Conservation (phyloP, 495 filamentous ascomycete genomes). For the Penicillium cinerascens region DNA sequence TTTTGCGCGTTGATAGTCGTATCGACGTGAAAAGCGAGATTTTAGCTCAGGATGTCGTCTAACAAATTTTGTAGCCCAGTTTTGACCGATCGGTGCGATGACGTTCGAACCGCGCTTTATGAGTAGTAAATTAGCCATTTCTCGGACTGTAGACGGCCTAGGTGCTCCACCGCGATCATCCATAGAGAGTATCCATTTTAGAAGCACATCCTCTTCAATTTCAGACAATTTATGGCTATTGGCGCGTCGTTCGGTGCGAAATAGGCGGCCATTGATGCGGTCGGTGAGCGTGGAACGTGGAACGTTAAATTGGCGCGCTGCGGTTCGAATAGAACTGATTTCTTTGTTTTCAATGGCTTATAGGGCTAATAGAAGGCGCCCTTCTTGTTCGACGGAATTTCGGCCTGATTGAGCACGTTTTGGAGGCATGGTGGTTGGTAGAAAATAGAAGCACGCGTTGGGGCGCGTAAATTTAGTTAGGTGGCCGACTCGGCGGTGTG, state of each 20-base stretch:
- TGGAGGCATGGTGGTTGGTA: too few relatives aligned
- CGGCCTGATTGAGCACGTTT: too few relatives aligned
- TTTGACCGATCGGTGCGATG: background rate
- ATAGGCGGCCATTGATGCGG: background rate
- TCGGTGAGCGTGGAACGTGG: background rate
- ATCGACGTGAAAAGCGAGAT: background rate
- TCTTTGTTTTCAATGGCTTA: conserved; percentile 4
- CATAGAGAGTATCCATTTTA: background rate
- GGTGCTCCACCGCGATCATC: conserved; percentile 5
- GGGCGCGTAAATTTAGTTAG: too few relatives aligned
- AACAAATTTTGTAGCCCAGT: background rate
- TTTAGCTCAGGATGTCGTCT: background rate
- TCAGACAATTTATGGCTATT: background rate
- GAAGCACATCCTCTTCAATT: conserved; percentile 2
- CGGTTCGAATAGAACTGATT: background rate
- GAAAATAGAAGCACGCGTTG: too few relatives aligned
- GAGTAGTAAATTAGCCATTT: conserved; percentile 4
- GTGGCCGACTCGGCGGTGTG: too few relatives aligned
- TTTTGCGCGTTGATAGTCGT: background rate
- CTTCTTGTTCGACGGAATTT: background rate
- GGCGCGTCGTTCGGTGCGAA: background rate
- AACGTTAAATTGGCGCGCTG: background rate
- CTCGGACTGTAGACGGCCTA: background rate
- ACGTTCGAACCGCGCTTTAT: background rate
- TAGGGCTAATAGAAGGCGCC: background rate